Evolutionary conservation across 306 rosid species (phyloP), one percentile per base, ranked within the genome.

Genomic region (Inga oerstediana): DNA sequence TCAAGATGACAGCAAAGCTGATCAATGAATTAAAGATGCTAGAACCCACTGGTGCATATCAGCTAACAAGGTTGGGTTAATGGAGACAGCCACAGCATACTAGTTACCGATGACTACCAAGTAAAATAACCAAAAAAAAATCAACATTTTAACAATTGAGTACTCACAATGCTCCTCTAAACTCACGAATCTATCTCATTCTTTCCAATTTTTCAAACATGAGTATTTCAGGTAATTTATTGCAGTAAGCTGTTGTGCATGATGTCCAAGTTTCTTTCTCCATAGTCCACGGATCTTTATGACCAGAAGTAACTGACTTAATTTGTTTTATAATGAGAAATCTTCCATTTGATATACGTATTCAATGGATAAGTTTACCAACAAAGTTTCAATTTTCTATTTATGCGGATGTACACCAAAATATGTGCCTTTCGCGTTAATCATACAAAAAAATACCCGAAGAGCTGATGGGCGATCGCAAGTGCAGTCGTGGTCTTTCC

Each of bases 401-500:
- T 39, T 7, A 34, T 67, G 37, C 37, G 8, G 10, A 41, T 19
- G 30, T 13, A 69, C 51, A 69, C 16, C 51, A 41, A 39, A 17
- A 17, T 67, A 35, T 69, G 51, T 17, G 32, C 74, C 15, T 41
- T 69, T 39, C 73, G n/a, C 30, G 32, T 19, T 39, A 19, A 39
- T 39, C 16, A 69, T 10, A 69, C 51, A 69, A 69, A 67, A 16
- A 16, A 32, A 65, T 65, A 95, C 98, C 97, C 99, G 37, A 81
- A 95, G 61, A 95, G 94, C 86, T 95, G 96, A 83, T 88, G 99
- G 14, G 97, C 90, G 5, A 95, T 91, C 43, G 99, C 97, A 44
- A 95, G 98, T 27, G 97, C 98, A 67, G 97, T 95, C n/a, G 99
- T 95, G 83, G 99, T 93, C 84, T 95, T 95, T 34, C 97, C 99